Percentiles rank a stretch among this genome's conserved stretches.
phyloP scores from a whole-genome alignment of 345 rosid genomes.

The Eucalyptus grandis region DNA sequence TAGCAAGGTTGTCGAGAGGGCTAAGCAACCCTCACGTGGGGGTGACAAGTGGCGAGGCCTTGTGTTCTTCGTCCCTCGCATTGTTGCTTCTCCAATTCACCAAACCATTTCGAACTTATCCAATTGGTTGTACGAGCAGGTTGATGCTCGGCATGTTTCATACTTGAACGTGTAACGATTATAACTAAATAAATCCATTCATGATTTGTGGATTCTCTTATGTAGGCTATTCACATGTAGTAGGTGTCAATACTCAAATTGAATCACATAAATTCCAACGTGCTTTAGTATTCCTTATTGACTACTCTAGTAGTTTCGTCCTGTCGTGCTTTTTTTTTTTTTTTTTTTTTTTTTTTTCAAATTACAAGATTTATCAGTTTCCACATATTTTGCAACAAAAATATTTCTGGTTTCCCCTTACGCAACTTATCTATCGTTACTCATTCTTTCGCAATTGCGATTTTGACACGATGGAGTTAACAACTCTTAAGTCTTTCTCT shows the following conservation, averaged over 20 bases:
- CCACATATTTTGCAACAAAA: accelerated
- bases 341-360: background rate
- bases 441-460: background rate
- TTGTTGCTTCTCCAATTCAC: background rate
- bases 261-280: too few relatives aligned
- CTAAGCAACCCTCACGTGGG: background rate
- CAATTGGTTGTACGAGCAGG: background rate
- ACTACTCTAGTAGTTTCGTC: accelerated
- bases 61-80: background rate
- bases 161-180: background rate
- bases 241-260: accelerated
- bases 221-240: background rate
- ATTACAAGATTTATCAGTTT: background rate
- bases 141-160: background rate
- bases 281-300: too few relatives aligned
- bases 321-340: too few relatives aligned
- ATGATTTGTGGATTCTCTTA: too few relatives aligned
- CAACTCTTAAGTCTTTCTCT: background rate
- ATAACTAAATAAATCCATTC: background rate
- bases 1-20: background rate
- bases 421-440: accelerated
- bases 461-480: background rate
- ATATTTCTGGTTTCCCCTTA: too few relatives aligned
- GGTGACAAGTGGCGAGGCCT: background rate
- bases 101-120: background rate